Percentiles rank a stretch among this genome's conserved stretches.
Conservation (phyloP, 148 eudicot genomes). For the Spergularia bocconei region DNA sequence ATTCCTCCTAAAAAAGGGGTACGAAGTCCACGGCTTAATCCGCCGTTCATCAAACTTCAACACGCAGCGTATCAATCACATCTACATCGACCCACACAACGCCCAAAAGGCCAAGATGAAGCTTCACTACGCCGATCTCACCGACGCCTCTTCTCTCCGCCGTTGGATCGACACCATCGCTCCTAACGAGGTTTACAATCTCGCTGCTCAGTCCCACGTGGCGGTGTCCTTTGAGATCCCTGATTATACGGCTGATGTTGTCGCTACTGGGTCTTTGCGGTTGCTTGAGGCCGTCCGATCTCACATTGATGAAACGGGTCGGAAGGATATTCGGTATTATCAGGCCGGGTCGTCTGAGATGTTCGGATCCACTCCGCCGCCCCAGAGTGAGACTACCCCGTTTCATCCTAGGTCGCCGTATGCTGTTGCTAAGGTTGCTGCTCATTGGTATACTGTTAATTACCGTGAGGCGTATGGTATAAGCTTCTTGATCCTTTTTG, state of each 20-base stretch:
- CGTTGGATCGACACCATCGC: constrained; percentile 70
- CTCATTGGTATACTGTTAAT: constrained; percentile 96
- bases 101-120: constrained; percentile 75
- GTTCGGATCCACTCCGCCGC: constrained; percentile 94
- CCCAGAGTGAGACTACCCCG: constrained; percentile 70
- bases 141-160: constrained; percentile 86
- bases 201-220: constrained; percentile 94
- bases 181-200: constrained; percentile 90
- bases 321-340: constrained; percentile 64
- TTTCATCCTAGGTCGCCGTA: constrained; percentile 95
- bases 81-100: constrained; percentile 95
- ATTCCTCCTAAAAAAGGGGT: constrained; percentile 62
- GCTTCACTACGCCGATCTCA: constrained; percentile 94
- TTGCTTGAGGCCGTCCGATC: constrained; percentile 84
- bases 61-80: constrained; percentile 93
- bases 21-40: constrained; percentile 86
- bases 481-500: neutral
- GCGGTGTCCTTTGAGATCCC: constrained; percentile 98
- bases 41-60: constrained; percentile 92
- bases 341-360: constrained; percentile 96
- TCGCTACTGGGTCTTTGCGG: constrained; percentile 79
- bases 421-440: constrained; percentile 81
- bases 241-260: constrained; percentile 93
- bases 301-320: constrained; percentile 63
- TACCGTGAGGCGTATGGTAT: constrained; percentile 91